Conservation (phyloP, 768 basidiomycete genomes). For the Pisolithus tinctorius region DNA sequence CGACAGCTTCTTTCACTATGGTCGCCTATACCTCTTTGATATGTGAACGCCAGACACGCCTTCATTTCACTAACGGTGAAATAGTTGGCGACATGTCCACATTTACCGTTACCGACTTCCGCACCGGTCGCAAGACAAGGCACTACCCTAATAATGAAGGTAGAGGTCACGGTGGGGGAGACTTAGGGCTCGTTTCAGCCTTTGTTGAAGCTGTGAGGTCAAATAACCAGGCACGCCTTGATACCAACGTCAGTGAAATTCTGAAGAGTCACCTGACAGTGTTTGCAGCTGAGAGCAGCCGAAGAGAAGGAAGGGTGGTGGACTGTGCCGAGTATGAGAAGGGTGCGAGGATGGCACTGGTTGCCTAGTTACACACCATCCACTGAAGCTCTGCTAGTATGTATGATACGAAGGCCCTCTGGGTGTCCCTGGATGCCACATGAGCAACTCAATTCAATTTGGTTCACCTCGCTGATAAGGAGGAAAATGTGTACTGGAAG, state of each 20-base stretch:
- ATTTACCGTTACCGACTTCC: slow-evolving; percentile 76
- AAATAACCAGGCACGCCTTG: slow-evolving; percentile 56
- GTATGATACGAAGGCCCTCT: no score
- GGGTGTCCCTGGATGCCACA: no score
- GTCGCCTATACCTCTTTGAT: slow-evolving; percentile 74
- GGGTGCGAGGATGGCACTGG: slow-evolving; percentile 32
- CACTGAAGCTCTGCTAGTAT: no score
- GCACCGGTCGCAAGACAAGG: slow-evolving; percentile 38
- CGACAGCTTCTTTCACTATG: slow-evolving; percentile 86
- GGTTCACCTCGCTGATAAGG: no score
- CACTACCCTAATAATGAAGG: slow-evolving; percentile 50
- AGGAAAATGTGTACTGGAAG: no score
- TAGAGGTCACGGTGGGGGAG: slow-evolving; percentile 81
- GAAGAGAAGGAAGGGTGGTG: slow-evolving; percentile 61
- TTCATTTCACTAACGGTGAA: slow-evolving; percentile 85
- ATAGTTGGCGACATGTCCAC: slow-evolving; percentile 79
- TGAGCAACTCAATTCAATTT: no score
- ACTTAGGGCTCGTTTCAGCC: slow-evolving; percentile 63
- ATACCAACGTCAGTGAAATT: slow-evolving; percentile 61
- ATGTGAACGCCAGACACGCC: slow-evolving; percentile 75
- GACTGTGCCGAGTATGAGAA: slow-evolving; percentile 64
- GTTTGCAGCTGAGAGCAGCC: slow-evolving; percentile 80
- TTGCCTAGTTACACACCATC: not conserved
- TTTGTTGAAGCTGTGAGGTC: slow-evolving; percentile 73
- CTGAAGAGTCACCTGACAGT: slow-evolving; percentile 76